A percentile compares a stretch with the other conserved stretches of the same genome.
These are phyloP conservation scores for Fusarium sambucinum DNA, from an alignment of 2,329 filamentous ascomycete species.

Conservation along the genomic window DNA sequence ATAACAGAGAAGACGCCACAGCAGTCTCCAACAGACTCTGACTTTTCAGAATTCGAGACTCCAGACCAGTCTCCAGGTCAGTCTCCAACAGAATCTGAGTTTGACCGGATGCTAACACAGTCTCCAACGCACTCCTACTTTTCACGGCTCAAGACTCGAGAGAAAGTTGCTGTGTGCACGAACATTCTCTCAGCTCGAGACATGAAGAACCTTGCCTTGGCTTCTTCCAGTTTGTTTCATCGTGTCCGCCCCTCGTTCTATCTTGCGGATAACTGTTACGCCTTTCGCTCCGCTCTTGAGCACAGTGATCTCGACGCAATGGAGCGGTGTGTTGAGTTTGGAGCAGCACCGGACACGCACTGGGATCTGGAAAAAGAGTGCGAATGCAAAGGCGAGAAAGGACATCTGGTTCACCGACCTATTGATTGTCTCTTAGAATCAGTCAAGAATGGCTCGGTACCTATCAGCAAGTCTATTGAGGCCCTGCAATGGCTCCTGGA, in stretches of 20 bases:
- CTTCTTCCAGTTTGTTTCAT: neutral
- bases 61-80: no score
- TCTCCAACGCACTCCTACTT: no score
- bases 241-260: neutral
- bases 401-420: neutral
- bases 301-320: neutral
- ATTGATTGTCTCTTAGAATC: neutral
- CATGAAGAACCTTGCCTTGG: neutral
- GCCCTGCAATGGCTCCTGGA: neutral
- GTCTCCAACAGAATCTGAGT: no score
- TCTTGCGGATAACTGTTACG: neutral
- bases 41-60: no score
- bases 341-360: neutral
- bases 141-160: no score
- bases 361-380: neutral
- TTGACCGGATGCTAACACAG: no score
- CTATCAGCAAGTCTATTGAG: accelerated
- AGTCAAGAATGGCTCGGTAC: accelerated
- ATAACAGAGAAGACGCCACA: no score
- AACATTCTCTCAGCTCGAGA: neutral
- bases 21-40: no score
- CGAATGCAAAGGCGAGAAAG: accelerated
- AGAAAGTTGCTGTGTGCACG: neutral
- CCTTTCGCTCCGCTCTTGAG: neutral
- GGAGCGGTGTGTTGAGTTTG: neutral